Evolutionary conservation across 2,329 filamentous ascomycete genomes (phyloP).

Genomic region (Pseudogymnoascus sp.): DNA sequence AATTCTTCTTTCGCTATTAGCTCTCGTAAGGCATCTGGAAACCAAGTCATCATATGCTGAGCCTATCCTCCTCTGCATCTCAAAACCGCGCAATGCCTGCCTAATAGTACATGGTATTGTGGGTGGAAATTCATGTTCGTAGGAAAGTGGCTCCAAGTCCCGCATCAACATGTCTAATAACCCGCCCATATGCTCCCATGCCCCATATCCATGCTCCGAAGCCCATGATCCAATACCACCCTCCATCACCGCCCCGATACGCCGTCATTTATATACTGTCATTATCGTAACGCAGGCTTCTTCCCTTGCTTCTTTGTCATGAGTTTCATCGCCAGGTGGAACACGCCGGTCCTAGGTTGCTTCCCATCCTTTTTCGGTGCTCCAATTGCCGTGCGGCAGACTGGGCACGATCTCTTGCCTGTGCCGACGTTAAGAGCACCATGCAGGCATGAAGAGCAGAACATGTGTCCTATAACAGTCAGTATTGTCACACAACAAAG

Average conservation of each 20-base stretch:
- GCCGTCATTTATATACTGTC: constrained; percentile 6
- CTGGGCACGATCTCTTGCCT: constrained; percentile 50
- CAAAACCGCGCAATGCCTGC: background rate
- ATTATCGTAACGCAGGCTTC: constrained; percentile 23
- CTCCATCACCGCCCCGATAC: background rate
- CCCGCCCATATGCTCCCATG: background rate
- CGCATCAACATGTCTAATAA: background rate
- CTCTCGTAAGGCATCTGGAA: background rate
- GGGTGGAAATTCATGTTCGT: background rate
- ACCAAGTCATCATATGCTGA: background rate
- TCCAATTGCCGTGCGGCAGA: constrained; percentile 48
- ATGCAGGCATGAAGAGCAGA: constrained; percentile 56
- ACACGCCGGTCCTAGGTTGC: constrained; percentile 40
- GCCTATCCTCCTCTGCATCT: background rate
- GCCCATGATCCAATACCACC: background rate
- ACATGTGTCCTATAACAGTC: constrained; percentile 48
- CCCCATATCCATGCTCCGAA: background rate
- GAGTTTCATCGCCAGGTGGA: constrained; percentile 55
- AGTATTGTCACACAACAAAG: background rate
- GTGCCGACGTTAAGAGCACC: constrained; percentile 50
- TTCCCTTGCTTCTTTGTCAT: constrained; percentile 52
- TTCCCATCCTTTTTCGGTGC: constrained; percentile 33
- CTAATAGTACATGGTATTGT: constrained; percentile 4
- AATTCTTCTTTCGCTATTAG: background rate
- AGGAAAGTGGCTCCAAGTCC: background rate